These are phyloP conservation scores for Pseudonitzschia delicatissima DNA, from an alignment of 108 stramenopile genomes.

Conservation along the genomic window DNA sequence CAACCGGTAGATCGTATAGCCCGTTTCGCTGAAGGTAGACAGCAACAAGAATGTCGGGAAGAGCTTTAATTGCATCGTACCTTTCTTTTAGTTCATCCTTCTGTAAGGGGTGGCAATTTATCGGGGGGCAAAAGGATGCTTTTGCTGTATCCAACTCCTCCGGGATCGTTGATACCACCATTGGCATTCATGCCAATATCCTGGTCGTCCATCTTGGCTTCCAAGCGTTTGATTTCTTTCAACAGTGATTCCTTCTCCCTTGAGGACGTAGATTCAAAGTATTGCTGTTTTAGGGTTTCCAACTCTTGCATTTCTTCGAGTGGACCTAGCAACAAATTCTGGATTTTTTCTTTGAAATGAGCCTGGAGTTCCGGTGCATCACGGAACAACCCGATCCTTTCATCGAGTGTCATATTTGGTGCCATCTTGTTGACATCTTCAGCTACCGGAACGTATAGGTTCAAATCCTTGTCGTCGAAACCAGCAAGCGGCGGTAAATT, in stretches of 20 bases:
- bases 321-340: conserved; percentile 28
- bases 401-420: conserved; percentile 15
- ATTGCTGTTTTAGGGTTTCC: conserved; percentile 27
- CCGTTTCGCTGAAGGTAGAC: conserved; percentile 34
- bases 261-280: conserved; percentile 24
- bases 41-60: conserved; percentile 34
- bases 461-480: conserved; percentile 38
- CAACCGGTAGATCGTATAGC: conserved; percentile 1
- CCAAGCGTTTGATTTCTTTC: conserved; percentile 29
- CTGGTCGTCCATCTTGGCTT: conserved; percentile 17
- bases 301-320: conserved; percentile 36
- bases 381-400: conserved; percentile 30
- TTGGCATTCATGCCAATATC: background rate
- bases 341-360: conserved; percentile 39
- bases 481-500: conserved; percentile 29
- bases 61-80: conserved; percentile 19
- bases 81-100: conserved; percentile 32
- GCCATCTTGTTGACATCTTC: conserved; percentile 25
- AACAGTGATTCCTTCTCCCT: conserved; percentile 33
- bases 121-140: conserved; percentile 14
- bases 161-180: background rate
- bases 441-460: conserved; percentile 38
- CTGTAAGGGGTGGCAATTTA: conserved; percentile 16
- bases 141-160: conserved; percentile 19
- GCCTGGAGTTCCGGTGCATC: conserved; percentile 27